Evolutionary conservation across 2,329 filamentous ascomycete genomes (phyloP), one percentile per base, ranked within the genome.

Genomic region (Alternaria tenuissima): DNA sequence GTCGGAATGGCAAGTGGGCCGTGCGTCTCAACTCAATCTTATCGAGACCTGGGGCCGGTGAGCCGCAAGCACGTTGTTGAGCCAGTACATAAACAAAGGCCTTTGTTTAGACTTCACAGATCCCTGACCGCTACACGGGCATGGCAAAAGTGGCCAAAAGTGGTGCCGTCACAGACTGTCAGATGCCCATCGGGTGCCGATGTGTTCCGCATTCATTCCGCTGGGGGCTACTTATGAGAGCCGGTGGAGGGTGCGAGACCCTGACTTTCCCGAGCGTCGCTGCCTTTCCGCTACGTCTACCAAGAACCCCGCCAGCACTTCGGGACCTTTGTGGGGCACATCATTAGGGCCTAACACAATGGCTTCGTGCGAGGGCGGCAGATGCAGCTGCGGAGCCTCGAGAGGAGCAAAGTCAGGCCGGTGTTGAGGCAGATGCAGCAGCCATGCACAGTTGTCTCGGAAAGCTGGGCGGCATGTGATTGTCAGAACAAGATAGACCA

Each of bases 141-240:
- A 16, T 34, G 7, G 30, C 11, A 24, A 36, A 36, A 36, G 32
- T 65, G 68, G 62, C 57, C 55, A 62, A 55, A 65, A 68, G 63
- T 71, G 63, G 54, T 71, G 70, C 68, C 68, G 67, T 74, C 67
- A 69, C 66, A 51, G 61, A 63, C 47, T 69, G 59, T 55, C 56
- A 32, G 36, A 44, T 42, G 26, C 43, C 36, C 47, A 41, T 47
- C 44, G 57, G 57, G 46, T 44, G 55, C 59, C 62, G 59, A 64
- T 18, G 18, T 11, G 18, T 57, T 48, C 58, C 58, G 57, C 30
- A 52, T 55, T 42, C 26, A 55, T 64, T 55, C 61, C 52, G 61
- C 57, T 44, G 43, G 32, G 30, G 5, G 7, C 43, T 36, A 38
- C 41, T 28, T 20, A n/a, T 5, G 16, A 59, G 32, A 47, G 36